These are phyloP conservation scores for Gastrodia elata DNA, from an alignment of 106 monocot genomes.

Conservation along the genomic window DNA sequence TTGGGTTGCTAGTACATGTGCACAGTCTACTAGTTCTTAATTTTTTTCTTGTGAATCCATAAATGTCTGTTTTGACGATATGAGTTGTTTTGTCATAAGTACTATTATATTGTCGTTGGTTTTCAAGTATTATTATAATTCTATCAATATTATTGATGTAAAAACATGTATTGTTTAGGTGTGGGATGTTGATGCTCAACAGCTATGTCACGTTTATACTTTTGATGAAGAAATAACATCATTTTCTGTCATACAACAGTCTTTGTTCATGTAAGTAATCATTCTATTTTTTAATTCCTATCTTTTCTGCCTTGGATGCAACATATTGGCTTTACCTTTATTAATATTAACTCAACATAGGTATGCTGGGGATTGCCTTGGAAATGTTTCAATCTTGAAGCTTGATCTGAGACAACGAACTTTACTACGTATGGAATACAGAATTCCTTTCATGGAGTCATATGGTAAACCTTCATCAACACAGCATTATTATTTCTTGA, in stretches of 20 bases:
- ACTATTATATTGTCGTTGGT: background rate
- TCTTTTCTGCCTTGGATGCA: background rate
- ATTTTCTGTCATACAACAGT: conserved; percentile 42
- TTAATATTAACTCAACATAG: background rate
- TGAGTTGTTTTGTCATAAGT: background rate
- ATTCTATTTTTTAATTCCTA: background rate
- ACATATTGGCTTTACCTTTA: background rate
- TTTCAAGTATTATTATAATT: background rate
- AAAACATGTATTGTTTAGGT: conserved; percentile 26
- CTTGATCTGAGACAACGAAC: conserved; percentile 4
- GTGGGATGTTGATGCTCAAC: conserved; percentile 48
- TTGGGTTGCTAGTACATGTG: too few relatives aligned
- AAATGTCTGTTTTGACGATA: background rate
- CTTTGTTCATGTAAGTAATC: conserved; percentile 40
- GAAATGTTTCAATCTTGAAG: conserved; percentile 10
- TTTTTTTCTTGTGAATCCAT: background rate
- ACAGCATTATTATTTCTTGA: background rate
- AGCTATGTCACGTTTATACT: conserved; percentile 29
- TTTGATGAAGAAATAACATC: conserved; percentile 52
- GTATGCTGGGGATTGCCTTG: conserved; percentile 5
- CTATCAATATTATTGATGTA: background rate
- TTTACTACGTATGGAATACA: conserved; percentile 7
- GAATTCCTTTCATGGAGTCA: conserved; percentile 10
- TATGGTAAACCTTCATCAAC: background rate
- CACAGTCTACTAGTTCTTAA: too few relatives aligned